Base-by-base conservation (phyloP, 192 early-diverging fungal species). In the Mortierella alpina region DNA sequence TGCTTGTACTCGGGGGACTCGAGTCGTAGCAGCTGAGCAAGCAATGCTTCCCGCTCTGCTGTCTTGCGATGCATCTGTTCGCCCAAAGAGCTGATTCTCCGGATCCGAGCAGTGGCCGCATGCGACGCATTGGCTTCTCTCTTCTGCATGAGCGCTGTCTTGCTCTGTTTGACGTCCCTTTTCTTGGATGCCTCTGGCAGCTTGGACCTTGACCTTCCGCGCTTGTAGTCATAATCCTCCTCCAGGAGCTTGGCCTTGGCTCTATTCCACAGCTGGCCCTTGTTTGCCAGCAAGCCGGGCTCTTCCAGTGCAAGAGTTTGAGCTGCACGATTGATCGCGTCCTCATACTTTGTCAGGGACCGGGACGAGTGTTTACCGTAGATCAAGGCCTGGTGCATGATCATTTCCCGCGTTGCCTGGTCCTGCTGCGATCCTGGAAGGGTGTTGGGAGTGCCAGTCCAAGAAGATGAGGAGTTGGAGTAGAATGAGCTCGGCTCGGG, bases 181-280 rank as follows among this genome's bases (percentile, higher is more conserved):
- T 73, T 75, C 31, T 68, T 74, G 5, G 74, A 65, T 39, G 75
- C 72, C n/a, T 83, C 84, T 58, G 82, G 85, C 20, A 88, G 68
- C 48, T 90, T 90, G 54, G 88, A 90, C 53, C 88, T 76, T 51
- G 85, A 88, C 31, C 74, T 72, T 13, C 88, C 88, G 12, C 88
- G 87, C 53, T 88, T 90, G 69, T 90, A 90, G 13, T 74, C 69
- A 56, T 88, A 90, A 4, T 87, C 87, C 39, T 84, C 84, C 42
- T 73, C 72, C 23, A 90, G 55, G 0, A 90, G 57, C 56, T 86
- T 86, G 4, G 81, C 81, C 60, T 88, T 88, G 6, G 88, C 87
- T 44, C 77, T 73, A 12, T 85, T 84, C 52, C 88, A 88, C 17
- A 90, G 55, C 4, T 49, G 40, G 8, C 87, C 85, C 65, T 86